These are phyloP conservation scores for Fusarium chuoi DNA, from an alignment of 2,329 filamentous ascomycete genomes.

Conservation along the genomic window DNA sequence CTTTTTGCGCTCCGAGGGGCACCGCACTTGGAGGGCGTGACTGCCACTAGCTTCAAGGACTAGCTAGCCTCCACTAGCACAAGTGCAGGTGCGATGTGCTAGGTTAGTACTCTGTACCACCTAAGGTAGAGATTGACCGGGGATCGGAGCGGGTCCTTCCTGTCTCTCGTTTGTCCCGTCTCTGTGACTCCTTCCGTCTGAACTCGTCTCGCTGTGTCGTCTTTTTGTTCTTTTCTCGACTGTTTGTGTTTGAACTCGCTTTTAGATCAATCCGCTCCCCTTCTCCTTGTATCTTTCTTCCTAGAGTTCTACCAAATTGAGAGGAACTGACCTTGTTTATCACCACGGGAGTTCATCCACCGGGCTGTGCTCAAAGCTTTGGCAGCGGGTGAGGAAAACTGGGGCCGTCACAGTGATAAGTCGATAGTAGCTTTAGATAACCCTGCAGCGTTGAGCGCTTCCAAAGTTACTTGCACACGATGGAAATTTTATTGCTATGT, in stretches of 20 bases:
- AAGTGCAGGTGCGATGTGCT: constrained; percentile 10
- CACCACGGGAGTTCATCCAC: constrained; percentile 5
- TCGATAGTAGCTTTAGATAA: constrained; percentile 25
- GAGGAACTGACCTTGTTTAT: constrained; percentile 12
- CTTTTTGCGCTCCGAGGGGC: neutral
- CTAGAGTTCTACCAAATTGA: neutral
- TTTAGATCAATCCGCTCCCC: neutral
- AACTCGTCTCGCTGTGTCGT: constrained; percentile 13
- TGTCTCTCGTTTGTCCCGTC: neutral
- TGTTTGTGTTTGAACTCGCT: neutral
- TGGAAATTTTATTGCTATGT: constrained; percentile 7
- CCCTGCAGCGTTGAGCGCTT: constrained; percentile 28
- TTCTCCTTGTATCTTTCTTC: neutral
- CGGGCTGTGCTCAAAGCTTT: constrained; percentile 9
- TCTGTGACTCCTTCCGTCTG: constrained; percentile 33
- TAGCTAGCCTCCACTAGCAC: constrained; percentile 2
- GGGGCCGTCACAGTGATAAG: constrained; percentile 20
- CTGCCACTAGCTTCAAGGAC: constrained; percentile 23
- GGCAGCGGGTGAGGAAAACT: constrained; percentile 15
- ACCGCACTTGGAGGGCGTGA: constrained; percentile 20
- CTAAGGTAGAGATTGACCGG: constrained; percentile 22
- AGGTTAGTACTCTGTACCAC: constrained; percentile 11
- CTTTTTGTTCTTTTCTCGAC: neutral
- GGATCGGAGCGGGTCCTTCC: constrained; percentile 31
- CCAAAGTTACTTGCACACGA: constrained; percentile 1